Base-by-base conservation (phyloP, 2,329 filamentous ascomycete genomes). In the Thielaviopsis euricoi region DNA sequence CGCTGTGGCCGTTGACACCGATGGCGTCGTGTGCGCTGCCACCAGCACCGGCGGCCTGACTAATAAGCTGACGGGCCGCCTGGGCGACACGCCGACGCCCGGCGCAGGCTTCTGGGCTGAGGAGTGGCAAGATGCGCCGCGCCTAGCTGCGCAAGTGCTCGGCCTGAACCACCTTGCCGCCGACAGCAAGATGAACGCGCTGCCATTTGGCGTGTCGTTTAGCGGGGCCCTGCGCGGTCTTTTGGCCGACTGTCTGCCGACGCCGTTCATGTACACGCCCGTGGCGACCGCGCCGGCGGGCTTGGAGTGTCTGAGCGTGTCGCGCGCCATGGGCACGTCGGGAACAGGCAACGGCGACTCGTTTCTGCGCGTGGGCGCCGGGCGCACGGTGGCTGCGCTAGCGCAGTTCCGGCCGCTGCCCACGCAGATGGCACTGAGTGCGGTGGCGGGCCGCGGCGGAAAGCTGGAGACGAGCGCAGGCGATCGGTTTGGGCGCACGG, bases 31-130 rank as follows among this genome's bases (percentile, higher is more conserved):
- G 2, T 89, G 86, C 63, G 74, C 68, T n/a, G 81, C 80, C 0
- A 83, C 80, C 2, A 82, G 77, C 65, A 83, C 80, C 0, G 89
- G 89, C 5, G 89, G 89, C 0, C 68, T 95, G 68, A 95, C 89
- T 22, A 95, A 95, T 68, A 95, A 95, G 72, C 71, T 91, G 57
- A 86, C 87, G 0, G 89, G 89, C 0, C 76, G 89, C 21, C 84
- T 95, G 62, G 89, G 89, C 0, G 89, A 95, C 67, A 95, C 89
- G 12, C 89, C 89, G 0, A 85, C 85, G 0, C 73, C 89, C 0
- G 89, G 89, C 0, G 86, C 89, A 0, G 89, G 89, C 0, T 95
- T 89, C 69, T 95, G 89, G 88, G 88, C 89, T 0, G 89, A 94
- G 67, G 80, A 89, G 63, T 95, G 88, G 88, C 69, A 70, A 7